These are phyloP conservation scores for Asterophora parasitica DNA, from an alignment of 768 basidiomycete species.

Conservation along the genomic window DNA sequence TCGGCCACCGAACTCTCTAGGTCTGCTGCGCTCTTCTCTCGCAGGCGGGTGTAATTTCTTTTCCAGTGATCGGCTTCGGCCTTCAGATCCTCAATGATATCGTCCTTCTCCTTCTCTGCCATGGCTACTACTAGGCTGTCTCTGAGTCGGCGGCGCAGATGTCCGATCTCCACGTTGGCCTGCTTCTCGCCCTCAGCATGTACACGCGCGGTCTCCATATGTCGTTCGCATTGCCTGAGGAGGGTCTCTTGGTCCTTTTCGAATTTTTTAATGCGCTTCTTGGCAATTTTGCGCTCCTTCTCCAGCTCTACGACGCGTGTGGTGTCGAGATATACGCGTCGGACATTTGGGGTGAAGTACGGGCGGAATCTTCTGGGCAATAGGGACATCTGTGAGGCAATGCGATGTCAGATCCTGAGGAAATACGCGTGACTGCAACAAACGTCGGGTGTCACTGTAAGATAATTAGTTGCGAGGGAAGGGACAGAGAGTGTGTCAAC, in stretches of 20 bases:
- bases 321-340: slow-evolving; percentile 46
- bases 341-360: slow-evolving; percentile 40
- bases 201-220: slow-evolving; percentile 30
- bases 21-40: too few relatives aligned
- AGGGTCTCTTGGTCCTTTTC: slow-evolving; percentile 38
- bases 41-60: too few relatives aligned
- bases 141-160: slow-evolving; percentile 1
- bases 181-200: slow-evolving; percentile 22
- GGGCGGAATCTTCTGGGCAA: slow-evolving; percentile 47
- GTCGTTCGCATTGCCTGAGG: slow-evolving; percentile 37
- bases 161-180: slow-evolving; percentile 18
- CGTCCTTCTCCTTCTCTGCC: not conserved
- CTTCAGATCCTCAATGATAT: not conserved
- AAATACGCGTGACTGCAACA: slow-evolving; percentile 4
- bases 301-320: slow-evolving; percentile 20
- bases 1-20: slow-evolving; percentile 11
- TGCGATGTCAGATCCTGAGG: not conserved
- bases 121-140: too few relatives aligned
- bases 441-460: slow-evolving; percentile 40
- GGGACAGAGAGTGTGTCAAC: slow-evolving; percentile 12
- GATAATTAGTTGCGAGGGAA: not conserved
- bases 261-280: slow-evolving; percentile 33
- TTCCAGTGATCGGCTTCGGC: too few relatives aligned
- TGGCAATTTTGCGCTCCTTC: slow-evolving; percentile 32
- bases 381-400: slow-evolving; percentile 20